These are phyloP conservation scores for Tetrahymena malaccensis DNA, from an alignment of 73 alveolate genomes.

Conservation along the genomic window DNA sequence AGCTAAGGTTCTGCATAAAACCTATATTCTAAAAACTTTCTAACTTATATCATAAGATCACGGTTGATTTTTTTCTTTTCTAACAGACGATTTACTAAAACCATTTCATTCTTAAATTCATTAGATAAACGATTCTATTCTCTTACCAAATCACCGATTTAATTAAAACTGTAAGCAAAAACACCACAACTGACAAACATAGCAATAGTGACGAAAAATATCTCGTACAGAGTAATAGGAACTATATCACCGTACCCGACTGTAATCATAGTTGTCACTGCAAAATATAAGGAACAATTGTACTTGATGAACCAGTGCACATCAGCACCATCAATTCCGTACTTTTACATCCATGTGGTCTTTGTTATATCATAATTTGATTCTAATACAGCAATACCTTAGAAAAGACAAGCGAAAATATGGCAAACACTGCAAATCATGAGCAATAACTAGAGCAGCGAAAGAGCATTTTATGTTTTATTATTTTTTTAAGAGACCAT, in stretches of 20 bases:
- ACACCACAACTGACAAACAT: constrained; percentile 29
- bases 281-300: constrained; percentile 26
- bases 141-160: constrained; percentile 9
- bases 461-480: background rate
- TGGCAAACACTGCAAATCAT: background rate
- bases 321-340: background rate
- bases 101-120: constrained; percentile 6
- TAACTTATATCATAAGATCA: background rate
- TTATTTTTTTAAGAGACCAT: background rate
- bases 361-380: background rate
- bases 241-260: constrained; percentile 39
- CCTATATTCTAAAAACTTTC: background rate
- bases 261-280: constrained; percentile 35
- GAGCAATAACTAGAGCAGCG: background rate
- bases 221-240: constrained; percentile 24
- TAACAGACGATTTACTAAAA: background rate
- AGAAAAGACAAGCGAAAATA: background rate
- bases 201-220: constrained; percentile 1
- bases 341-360: background rate
- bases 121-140: background rate
- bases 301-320: constrained; percentile 1
- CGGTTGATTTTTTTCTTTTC: background rate
- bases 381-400: background rate
- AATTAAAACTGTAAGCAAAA: constrained; percentile 23
- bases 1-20: background rate